phyloP scores from a whole-genome alignment of 495 filamentous ascomycete species.

The Aspergillus biplanus region DNA sequence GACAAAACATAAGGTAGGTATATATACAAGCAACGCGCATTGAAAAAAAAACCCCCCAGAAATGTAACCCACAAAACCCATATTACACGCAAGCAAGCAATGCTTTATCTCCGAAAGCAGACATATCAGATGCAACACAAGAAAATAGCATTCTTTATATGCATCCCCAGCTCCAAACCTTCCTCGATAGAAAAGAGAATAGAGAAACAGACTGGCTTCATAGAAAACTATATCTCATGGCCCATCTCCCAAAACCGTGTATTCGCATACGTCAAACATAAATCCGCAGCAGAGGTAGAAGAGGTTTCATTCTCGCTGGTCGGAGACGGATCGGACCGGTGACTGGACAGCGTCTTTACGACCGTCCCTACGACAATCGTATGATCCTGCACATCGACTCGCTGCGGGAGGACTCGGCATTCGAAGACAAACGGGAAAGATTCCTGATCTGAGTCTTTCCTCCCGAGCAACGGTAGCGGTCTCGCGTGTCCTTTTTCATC shows the following conservation, averaged over 20 bases:
- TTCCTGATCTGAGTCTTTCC: constrained; percentile 15
- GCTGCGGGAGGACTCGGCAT: constrained; percentile 40
- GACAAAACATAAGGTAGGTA: background rate
- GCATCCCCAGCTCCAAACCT: background rate
- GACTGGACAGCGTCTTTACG: constrained; percentile 25
- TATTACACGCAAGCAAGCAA: background rate
- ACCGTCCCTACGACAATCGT: constrained; percentile 47
- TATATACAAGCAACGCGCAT: constrained; percentile 1
- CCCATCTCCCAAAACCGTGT: constrained; percentile 53
- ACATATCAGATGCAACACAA: background rate
- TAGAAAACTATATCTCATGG: constrained; percentile 28
- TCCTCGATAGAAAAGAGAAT: background rate
- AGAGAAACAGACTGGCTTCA: background rate
- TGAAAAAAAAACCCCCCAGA: background rate
- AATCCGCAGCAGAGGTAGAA: constrained; percentile 15
- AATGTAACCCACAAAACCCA: background rate
- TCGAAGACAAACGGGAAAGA: constrained; percentile 49
- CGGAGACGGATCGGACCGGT: background rate
- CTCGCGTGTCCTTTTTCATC: constrained; percentile 7
- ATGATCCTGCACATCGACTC: constrained; percentile 48
- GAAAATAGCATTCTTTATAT: background rate
- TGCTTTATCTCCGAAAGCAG: background rate
- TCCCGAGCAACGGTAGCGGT: constrained; percentile 38
- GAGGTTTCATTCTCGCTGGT: background rate
- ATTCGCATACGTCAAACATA: constrained; percentile 52